Evolutionary conservation across 1,284 basidiomycete genomes (phyloP).

Genomic region (Pisolithus thermaeus): DNA sequence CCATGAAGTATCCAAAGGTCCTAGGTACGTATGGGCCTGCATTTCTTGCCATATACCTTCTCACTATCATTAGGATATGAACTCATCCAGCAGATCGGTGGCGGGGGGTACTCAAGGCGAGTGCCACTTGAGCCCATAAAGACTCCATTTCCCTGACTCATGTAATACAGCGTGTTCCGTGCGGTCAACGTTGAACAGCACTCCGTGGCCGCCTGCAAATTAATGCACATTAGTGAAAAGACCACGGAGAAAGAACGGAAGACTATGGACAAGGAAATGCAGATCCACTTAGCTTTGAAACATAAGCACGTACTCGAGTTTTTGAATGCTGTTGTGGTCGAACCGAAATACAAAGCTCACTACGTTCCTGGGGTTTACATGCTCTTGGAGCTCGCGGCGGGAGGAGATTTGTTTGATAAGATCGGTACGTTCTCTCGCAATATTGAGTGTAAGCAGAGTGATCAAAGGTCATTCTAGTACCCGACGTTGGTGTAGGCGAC

Average conservation of each 20-base stretch:
- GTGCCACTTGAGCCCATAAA: constrained; percentile 14
- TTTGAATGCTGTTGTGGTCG: constrained; percentile 70
- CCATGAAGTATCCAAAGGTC: constrained; percentile 13
- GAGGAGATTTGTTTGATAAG: constrained; percentile 97
- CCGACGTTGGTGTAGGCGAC: constrained; percentile 84
- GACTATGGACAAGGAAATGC: constrained; percentile 89
- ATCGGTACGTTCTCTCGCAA: constrained; percentile 57
- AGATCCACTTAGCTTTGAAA: constrained; percentile 81
- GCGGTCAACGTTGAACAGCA: constrained; percentile 67
- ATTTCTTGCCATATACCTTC: not conserved
- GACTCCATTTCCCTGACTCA: not conserved
- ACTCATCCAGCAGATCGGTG: constrained; percentile 72
- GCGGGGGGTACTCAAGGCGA: constrained; percentile 81
- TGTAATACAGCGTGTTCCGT: constrained; percentile 63
- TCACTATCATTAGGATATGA: constrained; percentile 50
- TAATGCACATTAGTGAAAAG: constrained; percentile 57
- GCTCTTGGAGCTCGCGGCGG: constrained; percentile 87
- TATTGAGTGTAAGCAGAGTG: not conserved
- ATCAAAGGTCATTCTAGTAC: constrained; percentile 27
- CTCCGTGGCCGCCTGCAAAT: constrained; percentile 80
- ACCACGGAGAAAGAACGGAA: constrained; percentile 67
- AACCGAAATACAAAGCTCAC: constrained; percentile 50
- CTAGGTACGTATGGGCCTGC: not conserved
- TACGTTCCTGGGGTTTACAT: constrained; percentile 87
- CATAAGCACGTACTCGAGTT: constrained; percentile 85